Evolutionary conservation across 352 stramenopile genomes (phyloP).

Genomic region (Phytophthora pluvialis): DNA sequence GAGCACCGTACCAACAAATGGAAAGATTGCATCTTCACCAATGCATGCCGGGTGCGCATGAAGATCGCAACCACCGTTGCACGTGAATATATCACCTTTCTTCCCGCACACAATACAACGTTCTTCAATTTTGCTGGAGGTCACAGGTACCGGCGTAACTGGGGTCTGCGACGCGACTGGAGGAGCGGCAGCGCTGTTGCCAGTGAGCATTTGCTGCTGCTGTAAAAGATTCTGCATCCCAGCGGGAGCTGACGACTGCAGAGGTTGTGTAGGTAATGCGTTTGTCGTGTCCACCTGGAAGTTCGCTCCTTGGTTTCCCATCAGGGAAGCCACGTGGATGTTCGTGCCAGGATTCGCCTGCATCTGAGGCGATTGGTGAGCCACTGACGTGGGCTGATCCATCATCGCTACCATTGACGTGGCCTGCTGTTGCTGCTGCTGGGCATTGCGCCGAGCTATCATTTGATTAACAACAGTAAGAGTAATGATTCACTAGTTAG

Average conservation of each 20-base stretch:
- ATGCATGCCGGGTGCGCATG: slow-evolving; percentile 65
- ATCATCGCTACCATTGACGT: slow-evolving; percentile 24
- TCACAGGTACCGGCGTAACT: slow-evolving; percentile 32
- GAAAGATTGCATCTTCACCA: slow-evolving; percentile 62
- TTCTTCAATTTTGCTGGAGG: slow-evolving; percentile 27
- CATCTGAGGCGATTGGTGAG: slow-evolving; percentile 20
- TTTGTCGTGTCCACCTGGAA: slow-evolving; percentile 1
- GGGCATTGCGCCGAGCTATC: slow-evolving; percentile 26
- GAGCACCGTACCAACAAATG: slow-evolving; percentile 48
- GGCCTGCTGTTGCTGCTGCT: slow-evolving; percentile 36
- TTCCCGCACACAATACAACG: slow-evolving; percentile 57
- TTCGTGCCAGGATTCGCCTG: slow-evolving; percentile 15
- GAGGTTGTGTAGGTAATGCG: slow-evolving; percentile 6
- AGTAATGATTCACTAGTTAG: not conserved
- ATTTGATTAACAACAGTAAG: slow-evolving; percentile 5
- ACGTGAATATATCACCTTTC: slow-evolving; percentile 61
- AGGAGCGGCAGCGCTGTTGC: not conserved
- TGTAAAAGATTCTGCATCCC: slow-evolving; percentile 9
- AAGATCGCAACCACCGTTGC: slow-evolving; percentile 66
- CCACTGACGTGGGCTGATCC: slow-evolving; percentile 14
- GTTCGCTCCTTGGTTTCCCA: slow-evolving; percentile 21
- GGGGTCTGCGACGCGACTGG: slow-evolving; percentile 14
- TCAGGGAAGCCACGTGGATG: slow-evolving; percentile 26
- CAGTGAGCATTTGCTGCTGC: slow-evolving; percentile 9
- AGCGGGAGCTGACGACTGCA: slow-evolving; percentile 1